These are phyloP conservation scores for Plasmodium blacklocki DNA, from an alignment of 169 alveolate species.

Conservation along the genomic window DNA sequence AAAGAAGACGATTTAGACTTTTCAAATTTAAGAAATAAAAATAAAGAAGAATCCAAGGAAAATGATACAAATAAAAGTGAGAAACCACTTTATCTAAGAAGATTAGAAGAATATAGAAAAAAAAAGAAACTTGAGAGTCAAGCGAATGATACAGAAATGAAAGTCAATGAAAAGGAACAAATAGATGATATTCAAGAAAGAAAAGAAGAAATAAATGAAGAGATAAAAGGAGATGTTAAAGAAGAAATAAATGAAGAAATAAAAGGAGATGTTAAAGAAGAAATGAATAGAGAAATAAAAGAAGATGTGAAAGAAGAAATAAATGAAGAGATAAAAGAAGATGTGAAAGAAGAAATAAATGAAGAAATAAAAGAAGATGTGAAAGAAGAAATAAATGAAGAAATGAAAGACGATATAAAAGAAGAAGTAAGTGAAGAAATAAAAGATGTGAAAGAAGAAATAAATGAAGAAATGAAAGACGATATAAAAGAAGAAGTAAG, in stretches of 20 bases:
- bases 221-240: not conserved
- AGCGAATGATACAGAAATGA: not conserved
- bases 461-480: slow-evolving; percentile 8
- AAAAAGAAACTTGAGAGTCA: slow-evolving; percentile 15
- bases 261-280: not conserved
- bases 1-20: slow-evolving; percentile 25
- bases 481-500: no score
- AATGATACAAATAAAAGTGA: slow-evolving; percentile 5
- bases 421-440: slow-evolving; percentile 15
- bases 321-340: not conserved
- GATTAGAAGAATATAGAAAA: slow-evolving; percentile 60
- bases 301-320: not conserved
- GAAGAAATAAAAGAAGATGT: not conserved
- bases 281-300: not conserved
- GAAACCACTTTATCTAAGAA: slow-evolving; percentile 43
- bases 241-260: not conserved
- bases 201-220: not conserved
- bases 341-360: not conserved
- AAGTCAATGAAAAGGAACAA: not conserved
- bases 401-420: not conserved
- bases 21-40: slow-evolving; percentile 15
- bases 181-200: not conserved
- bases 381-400: not conserved
- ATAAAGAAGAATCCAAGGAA: slow-evolving; percentile 10
- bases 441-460: not conserved